Evolutionary conservation across 192 early-diverging fungal genomes (phyloP).

Genomic region (Podila clonocystis): DNA sequence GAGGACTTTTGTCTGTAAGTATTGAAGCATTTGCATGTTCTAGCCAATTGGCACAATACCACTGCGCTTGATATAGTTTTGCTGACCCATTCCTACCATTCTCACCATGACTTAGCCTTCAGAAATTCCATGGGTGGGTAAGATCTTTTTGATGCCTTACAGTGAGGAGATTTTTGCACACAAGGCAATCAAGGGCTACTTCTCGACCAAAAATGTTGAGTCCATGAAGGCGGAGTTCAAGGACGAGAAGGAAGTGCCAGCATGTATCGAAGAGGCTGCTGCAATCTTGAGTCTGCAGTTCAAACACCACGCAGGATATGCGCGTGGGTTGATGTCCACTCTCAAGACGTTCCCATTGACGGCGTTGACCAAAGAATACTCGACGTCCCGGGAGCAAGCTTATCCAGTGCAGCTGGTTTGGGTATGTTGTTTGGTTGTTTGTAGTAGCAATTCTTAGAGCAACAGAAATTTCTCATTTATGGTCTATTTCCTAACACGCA

Average conservation of each 20-base stretch:
- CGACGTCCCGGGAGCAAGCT: conserved; percentile 8
- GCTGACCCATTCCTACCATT: background rate
- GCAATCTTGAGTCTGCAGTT: conserved; percentile 36
- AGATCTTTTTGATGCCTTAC: conserved; percentile 30
- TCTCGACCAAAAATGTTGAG: conserved; percentile 43
- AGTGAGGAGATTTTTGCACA: conserved; percentile 36
- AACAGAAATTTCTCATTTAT: background rate
- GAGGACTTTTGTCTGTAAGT: conserved; percentile 31
- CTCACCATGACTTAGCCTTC: conserved; percentile 10
- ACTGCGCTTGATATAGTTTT: background rate
- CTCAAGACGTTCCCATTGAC: conserved; percentile 34
- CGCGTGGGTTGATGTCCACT: conserved; percentile 47
- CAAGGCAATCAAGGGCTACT: conserved; percentile 25
- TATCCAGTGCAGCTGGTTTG: conserved; percentile 44
- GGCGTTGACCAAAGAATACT: conserved; percentile 4
- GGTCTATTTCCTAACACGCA: background rate
- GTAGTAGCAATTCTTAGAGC: background rate
- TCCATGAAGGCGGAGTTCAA: conserved; percentile 40
- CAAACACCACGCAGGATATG: conserved; percentile 34
- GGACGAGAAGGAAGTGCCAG: background rate
- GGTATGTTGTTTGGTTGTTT: conserved; percentile 12
- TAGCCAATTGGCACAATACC: background rate
- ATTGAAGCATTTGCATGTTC: background rate
- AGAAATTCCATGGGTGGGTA: conserved; percentile 38
- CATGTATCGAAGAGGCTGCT: conserved; percentile 15